phyloP scores from a whole-genome alignment of 768 basidiomycete species.

The Paxillus rubicundulus region DNA sequence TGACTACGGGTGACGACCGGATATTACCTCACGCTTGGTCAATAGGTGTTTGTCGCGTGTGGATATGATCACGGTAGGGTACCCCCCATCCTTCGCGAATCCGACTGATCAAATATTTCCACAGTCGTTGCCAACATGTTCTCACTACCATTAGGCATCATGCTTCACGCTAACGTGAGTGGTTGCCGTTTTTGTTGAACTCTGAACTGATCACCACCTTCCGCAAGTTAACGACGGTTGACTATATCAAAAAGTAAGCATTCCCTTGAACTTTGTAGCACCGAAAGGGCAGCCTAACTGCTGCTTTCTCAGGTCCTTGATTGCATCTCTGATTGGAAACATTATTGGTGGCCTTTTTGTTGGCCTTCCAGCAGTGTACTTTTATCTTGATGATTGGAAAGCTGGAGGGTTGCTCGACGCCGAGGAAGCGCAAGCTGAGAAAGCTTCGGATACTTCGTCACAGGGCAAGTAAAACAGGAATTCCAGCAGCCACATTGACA shows the following conservation, averaged over 20 bases:
- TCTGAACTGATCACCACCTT: constrained; percentile 1
- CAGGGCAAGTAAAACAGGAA: not conserved
- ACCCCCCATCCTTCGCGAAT: not conserved
- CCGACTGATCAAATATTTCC: not conserved
- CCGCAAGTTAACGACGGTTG: constrained; percentile 33
- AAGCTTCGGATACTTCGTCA: constrained; percentile 10
- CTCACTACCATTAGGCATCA: constrained; percentile 65
- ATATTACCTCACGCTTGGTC: not conserved
- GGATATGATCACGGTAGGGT: constrained; percentile 65
- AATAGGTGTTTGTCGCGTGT: constrained; percentile 66
- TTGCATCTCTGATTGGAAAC: constrained; percentile 66
- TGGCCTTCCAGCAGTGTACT: constrained; percentile 61
- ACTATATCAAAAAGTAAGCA: constrained; percentile 66
- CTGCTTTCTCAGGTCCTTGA: constrained; percentile 46
- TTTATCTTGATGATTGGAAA: constrained; percentile 55
- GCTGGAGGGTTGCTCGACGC: constrained; percentile 37
- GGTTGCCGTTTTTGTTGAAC: not conserved
- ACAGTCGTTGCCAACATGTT: constrained; percentile 76
- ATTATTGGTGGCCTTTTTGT: constrained; percentile 64
- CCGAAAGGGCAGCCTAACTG: not conserved
- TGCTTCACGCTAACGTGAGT: constrained; percentile 65
- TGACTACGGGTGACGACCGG: not conserved
- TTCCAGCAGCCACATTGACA: not conserved
- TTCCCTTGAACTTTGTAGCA: not conserved
- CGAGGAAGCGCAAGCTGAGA: constrained; percentile 35